Conservation (phyloP, 1,284 basidiomycete genomes). For the Sporisorium exsertum region DNA sequence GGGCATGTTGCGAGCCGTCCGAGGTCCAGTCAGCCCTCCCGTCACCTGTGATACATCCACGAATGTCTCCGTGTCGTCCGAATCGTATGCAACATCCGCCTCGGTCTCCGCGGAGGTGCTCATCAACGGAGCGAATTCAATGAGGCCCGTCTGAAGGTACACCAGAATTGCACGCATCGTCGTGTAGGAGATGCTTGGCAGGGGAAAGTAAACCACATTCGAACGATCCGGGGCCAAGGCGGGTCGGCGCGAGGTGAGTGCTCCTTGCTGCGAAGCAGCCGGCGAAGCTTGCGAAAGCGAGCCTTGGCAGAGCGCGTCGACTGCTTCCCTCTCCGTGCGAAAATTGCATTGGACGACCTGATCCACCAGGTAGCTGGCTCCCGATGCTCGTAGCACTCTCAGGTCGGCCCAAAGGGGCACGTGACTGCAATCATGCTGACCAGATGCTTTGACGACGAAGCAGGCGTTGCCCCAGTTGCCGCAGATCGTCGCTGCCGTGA, state of each 20-base stretch:
- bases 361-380: not conserved
- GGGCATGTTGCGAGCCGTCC: not conserved
- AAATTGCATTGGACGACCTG: not conserved
- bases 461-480: conserved; percentile 32
- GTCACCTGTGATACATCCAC: not conserved
- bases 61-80: not conserved
- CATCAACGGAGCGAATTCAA: conserved; percentile 8
- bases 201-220: not conserved
- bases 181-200: conserved; percentile 8
- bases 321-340: not conserved
- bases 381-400: not conserved
- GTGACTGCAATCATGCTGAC: not conserved
- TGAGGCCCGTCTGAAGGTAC: conserved; percentile 30
- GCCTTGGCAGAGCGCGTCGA: not conserved
- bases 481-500: conserved; percentile 2
- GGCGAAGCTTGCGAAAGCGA: not conserved
- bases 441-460: conserved; percentile 21
- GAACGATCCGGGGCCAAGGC: not conserved
- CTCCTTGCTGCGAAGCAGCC: not conserved
- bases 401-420: conserved; percentile 6
- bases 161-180: conserved; percentile 24
- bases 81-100: not conserved
- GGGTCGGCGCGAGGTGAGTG: not conserved
- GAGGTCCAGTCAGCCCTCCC: not conserved
- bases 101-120: not conserved